Evolutionary conservation across 306 rosid species (phyloP), one percentile per base, ranked within the genome.

Genomic region (Fragaria vesca): DNA sequence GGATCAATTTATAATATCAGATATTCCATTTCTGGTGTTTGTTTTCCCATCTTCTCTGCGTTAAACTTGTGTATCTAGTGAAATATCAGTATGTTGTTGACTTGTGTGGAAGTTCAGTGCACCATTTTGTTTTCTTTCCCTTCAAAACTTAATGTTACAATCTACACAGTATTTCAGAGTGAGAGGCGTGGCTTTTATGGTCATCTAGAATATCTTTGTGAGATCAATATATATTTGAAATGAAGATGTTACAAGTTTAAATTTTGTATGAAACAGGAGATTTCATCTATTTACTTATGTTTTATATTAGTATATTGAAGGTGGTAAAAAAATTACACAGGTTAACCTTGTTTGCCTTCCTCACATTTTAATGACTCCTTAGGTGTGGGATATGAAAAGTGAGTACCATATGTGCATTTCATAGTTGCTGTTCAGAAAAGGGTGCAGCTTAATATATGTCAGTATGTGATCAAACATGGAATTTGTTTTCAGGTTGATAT

Each of bases 401-500:
- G 65, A 20, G 50, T 34, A 72, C 32, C 24, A 20, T 52, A 60
- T 16, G 16, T 47, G 36, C 40, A 34, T 17, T 46, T 61, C 57
- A 67, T 4, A 40, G n/a, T 54, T 38, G 32, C 17, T 24, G n/a
- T 48, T 78, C 62, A 69, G 58, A 42, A 54, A 57, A 12, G 52
- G 28, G 24, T 69, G n/a, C 3, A 16, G 30, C 12, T 7, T 77
- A 66, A 40, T 45, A 5, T 26, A 57, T 30, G 24, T 45, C 43
- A 18, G 8, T 17, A 43, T 30, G 24, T 45, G 51, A 17, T 58
- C 34, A 67, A 50, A 12, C 8, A 12, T 54, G 38, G 30, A 26
- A 40, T 72, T 65, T 30, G 10, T 84, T 80, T 87, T 78, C 97
- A 96, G 99, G 99, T 96, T 77, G 99, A 96, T 85, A 96, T 96